Conservation (phyloP, 1,284 basidiomycete species). For the Ceratorhiza oryzae-sativae region DNA sequence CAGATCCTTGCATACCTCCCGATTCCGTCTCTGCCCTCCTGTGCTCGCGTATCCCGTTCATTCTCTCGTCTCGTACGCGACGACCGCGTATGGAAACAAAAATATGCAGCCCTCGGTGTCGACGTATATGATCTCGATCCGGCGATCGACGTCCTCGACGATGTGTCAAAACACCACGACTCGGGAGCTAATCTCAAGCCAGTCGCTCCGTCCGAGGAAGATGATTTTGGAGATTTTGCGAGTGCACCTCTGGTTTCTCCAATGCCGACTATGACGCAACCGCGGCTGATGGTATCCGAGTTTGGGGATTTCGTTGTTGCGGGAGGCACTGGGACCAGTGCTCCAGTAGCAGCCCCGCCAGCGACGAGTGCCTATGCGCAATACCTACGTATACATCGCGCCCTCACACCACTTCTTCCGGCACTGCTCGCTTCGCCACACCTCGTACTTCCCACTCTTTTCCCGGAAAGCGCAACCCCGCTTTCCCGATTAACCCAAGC, state of each 20-base stretch:
- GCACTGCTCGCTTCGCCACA: conserved; percentile 59
- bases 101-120: conserved; percentile 69
- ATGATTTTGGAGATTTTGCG: conserved; percentile 90
- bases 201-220: conserved; percentile 63
- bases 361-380: conserved; percentile 56
- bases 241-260: conserved; percentile 60
- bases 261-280: conserved; percentile 38
- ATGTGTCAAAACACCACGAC: conserved; percentile 43
- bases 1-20: conserved; percentile 75
- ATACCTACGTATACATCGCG: conserved; percentile 69
- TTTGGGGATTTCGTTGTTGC: conserved; percentile 43
- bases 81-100: conserved; percentile 76
- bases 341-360: conserved; percentile 45
- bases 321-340: conserved; percentile 44
- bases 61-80: conserved; percentile 69
- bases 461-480: conserved; percentile 55
- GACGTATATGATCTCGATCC: conserved; percentile 55
- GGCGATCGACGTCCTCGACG: conserved; percentile 70
- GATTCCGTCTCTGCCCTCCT: conserved; percentile 77
- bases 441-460: conserved; percentile 63
- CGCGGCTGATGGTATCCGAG: conserved; percentile 40
- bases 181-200: conserved; percentile 56
- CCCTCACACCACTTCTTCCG: conserved; percentile 67
- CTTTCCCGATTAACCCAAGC: conserved; percentile 60
- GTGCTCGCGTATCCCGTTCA: conserved; percentile 71